Evolutionary conservation across 1,139 yeast genomes (phyloP), one percentile per base, ranked within the genome.

Genomic region (Sugiyamaella grinbergsii): DNA sequence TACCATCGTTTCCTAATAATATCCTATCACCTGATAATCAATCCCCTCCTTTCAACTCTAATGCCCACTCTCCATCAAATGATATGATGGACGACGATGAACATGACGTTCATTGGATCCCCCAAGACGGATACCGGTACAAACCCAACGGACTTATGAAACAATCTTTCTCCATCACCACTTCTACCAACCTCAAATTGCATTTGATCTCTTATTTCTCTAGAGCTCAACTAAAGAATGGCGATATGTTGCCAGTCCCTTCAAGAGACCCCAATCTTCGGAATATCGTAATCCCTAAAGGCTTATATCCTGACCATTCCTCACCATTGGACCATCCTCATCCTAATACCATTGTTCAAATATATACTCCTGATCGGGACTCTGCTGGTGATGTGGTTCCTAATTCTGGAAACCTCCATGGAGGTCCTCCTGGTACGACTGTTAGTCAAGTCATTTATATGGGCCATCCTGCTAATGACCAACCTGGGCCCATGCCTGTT

Each of bases 171-270:
- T 77, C 83, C 3, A 67, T 81, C 38, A 72, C 77, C 13, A 77
- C 84, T 3, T 71, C 76, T 31, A 77, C 73, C 41, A 75, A 76
- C 41, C 77, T 76, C 47, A 80, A 78, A 56, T 67, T 78, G 22
- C 88, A 82, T 61, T 67, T 83, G 49, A 81, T 83, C 32, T 74
- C 82, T 15, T 83, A 83, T 60, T 71, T 72, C 44, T 64, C 72
- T 5, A 63, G 74, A 18, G 55, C 58, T 16, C 63, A 58, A 45
- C 63, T 61, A 29, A 55, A 59, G 19, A 55, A 53, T 16, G 62
- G 61, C 42, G 66, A 62, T 42, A 54, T 60, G 20, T 57, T 69
- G 33, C 52, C 58, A 34, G 66, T 72, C n/a, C 81, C 81, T 0
- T 64, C 76, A 4, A 61, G 61, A 22, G 80, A 77, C 54, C 66